Base-by-base conservation (phyloP, 2,329 filamentous ascomycete genomes). In the Eutypella sp. region DNA sequence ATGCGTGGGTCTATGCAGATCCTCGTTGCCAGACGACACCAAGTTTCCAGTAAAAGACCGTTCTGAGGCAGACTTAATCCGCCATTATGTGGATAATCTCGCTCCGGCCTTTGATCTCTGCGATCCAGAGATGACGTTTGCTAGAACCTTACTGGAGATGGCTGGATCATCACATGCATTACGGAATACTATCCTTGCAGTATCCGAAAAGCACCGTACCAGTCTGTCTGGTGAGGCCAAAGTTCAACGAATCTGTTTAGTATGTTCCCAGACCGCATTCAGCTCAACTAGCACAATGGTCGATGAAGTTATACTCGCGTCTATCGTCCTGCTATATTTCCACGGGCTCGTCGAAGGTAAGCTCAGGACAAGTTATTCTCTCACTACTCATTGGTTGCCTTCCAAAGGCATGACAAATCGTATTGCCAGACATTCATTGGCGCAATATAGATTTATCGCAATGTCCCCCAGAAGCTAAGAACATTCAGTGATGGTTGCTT, bases 31-130 rank as follows among this genome's bases (percentile, higher is more conserved):
- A 20, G n/a, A 11, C n/a, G 19, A 15, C 19, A 20, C n/a, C 18
- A 38, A 13, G 5, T 37, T 40, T 29, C 34, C 27, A 24, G 20
- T 33, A 37, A 23, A 36, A 25, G 40, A 29, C 23, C 27, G 25
- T 23, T 8, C 23, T 13, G 37, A 41, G 16, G 42, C 42, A 33
- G 27, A 25, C 18, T 25, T 47, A 10, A n/a, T 47, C 19, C 46
- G 46, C 8, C 38, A 45, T 24, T 47, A 40, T 22, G 41, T 41
- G n/a, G 46, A 45, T 16, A 39, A 7, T 42, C 42, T 44, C 10
- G 41, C 46, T 16, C 46, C 41, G 10, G 22, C 37, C n/a, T 41
- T 47, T 24, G 46, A 47, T 25, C 20, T 27, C 22, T 25, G 42
- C n/a, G 42, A 42, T 36, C 11, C 19, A 16, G 6, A 37, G 20